Evolutionary conservation across 2,329 filamentous ascomycete species (phyloP).

Genomic region (Setomelanomma holmii): DNA sequence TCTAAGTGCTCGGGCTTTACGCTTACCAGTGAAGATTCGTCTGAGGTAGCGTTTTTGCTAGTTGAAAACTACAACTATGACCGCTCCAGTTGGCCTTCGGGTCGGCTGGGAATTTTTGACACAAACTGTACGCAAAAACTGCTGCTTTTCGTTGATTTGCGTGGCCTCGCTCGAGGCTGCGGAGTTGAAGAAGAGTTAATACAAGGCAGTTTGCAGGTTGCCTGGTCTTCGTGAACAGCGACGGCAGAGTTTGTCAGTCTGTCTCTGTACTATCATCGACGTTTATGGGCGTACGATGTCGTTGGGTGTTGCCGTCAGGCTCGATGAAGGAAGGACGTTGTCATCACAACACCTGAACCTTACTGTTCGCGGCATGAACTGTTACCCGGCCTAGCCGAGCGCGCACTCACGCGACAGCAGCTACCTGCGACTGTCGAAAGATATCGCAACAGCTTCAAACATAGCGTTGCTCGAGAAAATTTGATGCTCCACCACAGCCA

Average conservation of each 20-base stretch:
- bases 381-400: too few relatives aligned
- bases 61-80: slow-evolving; percentile 84
- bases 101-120: slow-evolving; percentile 83
- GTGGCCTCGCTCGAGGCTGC: slow-evolving; percentile 35
- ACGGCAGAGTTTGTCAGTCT: neutral
- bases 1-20: slow-evolving; percentile 75
- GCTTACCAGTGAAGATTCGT: slow-evolving; percentile 86
- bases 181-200: slow-evolving; percentile 37
- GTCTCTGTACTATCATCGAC: neutral
- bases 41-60: slow-evolving; percentile 89
- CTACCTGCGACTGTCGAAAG: too few relatives aligned
- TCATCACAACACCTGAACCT: too few relatives aligned
- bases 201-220: neutral
- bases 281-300: too few relatives aligned
- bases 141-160: slow-evolving; percentile 40
- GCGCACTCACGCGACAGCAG: too few relatives aligned
- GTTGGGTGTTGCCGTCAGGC: too few relatives aligned
- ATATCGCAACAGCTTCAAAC: too few relatives aligned
- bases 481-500: too few relatives aligned
- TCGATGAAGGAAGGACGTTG: too few relatives aligned
- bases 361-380: too few relatives aligned
- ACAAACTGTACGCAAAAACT: slow-evolving; percentile 42
- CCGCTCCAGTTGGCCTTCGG: slow-evolving; percentile 75
- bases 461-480: too few relatives aligned
- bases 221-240: too few relatives aligned